Base-by-base conservation (phyloP, 2,329 filamentous ascomycete genomes). In the Penicillium sp. region DNA sequence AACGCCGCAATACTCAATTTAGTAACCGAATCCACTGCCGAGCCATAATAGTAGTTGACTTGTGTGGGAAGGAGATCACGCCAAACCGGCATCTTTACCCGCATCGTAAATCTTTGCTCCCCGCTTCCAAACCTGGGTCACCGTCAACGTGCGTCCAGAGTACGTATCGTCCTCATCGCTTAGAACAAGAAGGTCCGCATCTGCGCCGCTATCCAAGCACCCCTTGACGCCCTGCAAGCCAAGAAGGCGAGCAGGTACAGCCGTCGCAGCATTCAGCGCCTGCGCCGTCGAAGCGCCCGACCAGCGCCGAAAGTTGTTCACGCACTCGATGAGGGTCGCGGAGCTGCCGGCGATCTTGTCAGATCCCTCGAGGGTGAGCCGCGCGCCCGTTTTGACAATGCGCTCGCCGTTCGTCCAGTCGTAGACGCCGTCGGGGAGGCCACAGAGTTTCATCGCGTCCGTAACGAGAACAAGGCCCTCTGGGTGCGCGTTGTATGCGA, bases 391-490 rank as follows among this genome's bases (percentile, higher is more conserved):
- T 79, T 82, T 82, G 44, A 81, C 71, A 63, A 87, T 87, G 21
- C 83, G 78, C 59, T 86, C 85, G 46, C 85, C 85, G 61, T 97
- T 96, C 5, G 88, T 93, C 92, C 92, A 96, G 65, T 90, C 86
- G 73, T 97, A 96, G 2, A 86, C 84, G 3, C 93, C 93, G 70
- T 97, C 93, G 0, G 91, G 90, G 58, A 96, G 82, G 0, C 93
- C 93, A 21, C 91, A 89, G 17, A 96, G 84, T 68, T 91, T 89
- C 92, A 96, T 96, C 5, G 93, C 93, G 76, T 97, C 93, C 0
- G 93, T 97, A 49, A 97, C 93, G 6, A 97, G 86, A 63, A 97
- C 90, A 71, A 95, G 89, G 0, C 93, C 93, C 5, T 89, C 85
- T 0, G 92, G 92, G 72, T 97, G 91, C 0, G 92, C 89, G 67